Percentiles rank a stretch among this genome's conserved stretches.
These are phyloP conservation scores for Ogataea nonfermentans DNA, from an alignment of 805 yeast genomes.

Conservation along the genomic window DNA sequence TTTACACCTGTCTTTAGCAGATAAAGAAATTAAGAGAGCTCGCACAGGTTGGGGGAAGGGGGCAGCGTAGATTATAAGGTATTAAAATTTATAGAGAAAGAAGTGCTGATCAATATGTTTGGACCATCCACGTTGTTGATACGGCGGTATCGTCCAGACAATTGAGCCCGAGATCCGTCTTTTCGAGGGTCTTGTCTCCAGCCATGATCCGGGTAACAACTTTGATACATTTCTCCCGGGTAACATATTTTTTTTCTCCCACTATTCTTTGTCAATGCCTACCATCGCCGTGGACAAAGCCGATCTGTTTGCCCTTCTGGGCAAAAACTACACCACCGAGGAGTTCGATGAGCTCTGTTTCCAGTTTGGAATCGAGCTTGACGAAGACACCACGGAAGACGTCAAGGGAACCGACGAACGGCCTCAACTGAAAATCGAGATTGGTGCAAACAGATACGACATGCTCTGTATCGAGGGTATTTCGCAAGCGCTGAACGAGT, in stretches of 20 bases:
- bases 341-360: constrained; percentile 97
- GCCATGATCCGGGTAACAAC: constrained; percentile 8
- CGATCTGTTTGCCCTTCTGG: constrained; percentile 83
- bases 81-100: too few relatives aligned
- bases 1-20: constrained; percentile 12
- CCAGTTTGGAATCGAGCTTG: constrained; percentile 95
- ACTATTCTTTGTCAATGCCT: constrained; percentile 61
- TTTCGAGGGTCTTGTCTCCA: too few relatives aligned
- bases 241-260: constrained; percentile 8
- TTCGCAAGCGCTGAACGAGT: constrained; percentile 90
- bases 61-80: too few relatives aligned
- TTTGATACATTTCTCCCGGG: constrained; percentile 7
- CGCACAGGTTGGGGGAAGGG: background rate
- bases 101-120: too few relatives aligned
- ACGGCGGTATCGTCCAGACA: too few relatives aligned
- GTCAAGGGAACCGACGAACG: constrained; percentile 73
- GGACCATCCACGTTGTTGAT: too few relatives aligned
- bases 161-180: too few relatives aligned
- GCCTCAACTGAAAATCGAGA: constrained; percentile 95
- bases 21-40: background rate
- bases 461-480: constrained; percentile 98
- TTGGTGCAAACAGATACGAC: constrained; percentile 98
- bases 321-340: constrained; percentile 65
- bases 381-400: constrained; percentile 90
- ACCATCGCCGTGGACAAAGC: constrained; percentile 93